phyloP scores from a whole-genome alignment of 495 filamentous ascomycete genomes.

The Penicillium angulare region DNA sequence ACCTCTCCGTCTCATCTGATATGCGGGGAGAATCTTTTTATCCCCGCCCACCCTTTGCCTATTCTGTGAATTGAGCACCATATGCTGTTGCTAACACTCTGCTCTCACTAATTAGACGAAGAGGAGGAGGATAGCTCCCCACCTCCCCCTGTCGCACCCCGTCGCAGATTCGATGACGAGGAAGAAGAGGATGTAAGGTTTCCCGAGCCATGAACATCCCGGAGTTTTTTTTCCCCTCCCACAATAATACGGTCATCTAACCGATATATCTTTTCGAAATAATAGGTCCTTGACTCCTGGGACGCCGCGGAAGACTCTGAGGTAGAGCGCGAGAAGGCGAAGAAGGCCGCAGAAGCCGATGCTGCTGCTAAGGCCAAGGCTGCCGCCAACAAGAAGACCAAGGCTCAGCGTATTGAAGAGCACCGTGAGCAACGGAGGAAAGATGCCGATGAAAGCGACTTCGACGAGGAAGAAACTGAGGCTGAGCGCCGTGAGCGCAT shows the following conservation, averaged over 20 bases:
- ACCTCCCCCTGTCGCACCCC: conserved; percentile 59
- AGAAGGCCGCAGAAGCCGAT: conserved; percentile 79
- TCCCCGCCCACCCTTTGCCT: not conserved
- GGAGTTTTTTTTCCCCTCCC: too few relatives aligned
- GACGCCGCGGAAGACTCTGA: conserved; percentile 97
- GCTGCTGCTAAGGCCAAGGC: conserved; percentile 89
- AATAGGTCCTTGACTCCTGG: conserved; percentile 92
- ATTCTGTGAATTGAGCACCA: not conserved
- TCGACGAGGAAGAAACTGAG: conserved; percentile 63
- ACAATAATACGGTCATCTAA: not conserved
- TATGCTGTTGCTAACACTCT: conserved; percentile 11
- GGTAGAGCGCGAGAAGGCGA: conserved; percentile 90
- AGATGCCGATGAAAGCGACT: conserved; percentile 46
- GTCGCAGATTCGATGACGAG: conserved; percentile 84
- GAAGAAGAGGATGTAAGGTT: conserved; percentile 82
- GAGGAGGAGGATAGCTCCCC: conserved; percentile 66
- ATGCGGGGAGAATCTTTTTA: not conserved
- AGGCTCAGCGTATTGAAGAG: conserved; percentile 84
- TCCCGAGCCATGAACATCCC: not conserved
- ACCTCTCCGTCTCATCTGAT: not conserved
- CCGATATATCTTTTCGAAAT: conserved; percentile 14
- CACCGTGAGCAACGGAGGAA: conserved; percentile 46
- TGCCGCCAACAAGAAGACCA: conserved; percentile 90
- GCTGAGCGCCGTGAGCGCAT: conserved; percentile 68
- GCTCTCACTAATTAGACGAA: conserved; percentile 44